Base-by-base conservation (phyloP, 164 flowering plant genomes). In the Annona cherimola region DNA sequence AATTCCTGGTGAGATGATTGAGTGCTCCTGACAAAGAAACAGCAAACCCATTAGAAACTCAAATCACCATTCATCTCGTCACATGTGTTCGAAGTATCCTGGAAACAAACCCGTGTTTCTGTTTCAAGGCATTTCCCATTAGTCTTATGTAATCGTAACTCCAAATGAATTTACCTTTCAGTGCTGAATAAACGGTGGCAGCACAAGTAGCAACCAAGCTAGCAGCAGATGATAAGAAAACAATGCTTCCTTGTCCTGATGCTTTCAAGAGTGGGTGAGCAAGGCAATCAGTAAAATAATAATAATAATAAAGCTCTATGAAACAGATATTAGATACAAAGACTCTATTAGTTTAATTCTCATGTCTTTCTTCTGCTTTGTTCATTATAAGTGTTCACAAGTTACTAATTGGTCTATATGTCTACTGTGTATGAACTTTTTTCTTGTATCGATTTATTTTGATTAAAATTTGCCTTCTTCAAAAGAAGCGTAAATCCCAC, bases 221-320 rank as follows among this genome's bases (percentile, higher is more conserved):
- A 66, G 79, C 41, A 11, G 79, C 77, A 14, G 89, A 86, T 39
- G 85, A 86, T 5, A 77, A 74, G 63, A 85, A 79, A 7, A 85
- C 83, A 59, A 85, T 75, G 71, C 74, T 83, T 61, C 84, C 90
- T n/a, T 18, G 65, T 69, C 90, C 94, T 16, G 92, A 86, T 40
- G 88, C 87, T 77, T 90, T 90, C 14, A 90, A 73, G 63, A 89
- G 86, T 67, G 92, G 91, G 76, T 90, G 77, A 12, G 92, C 86
- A 19, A 62, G 9, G 57, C 9, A 50, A 50, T 50, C 9, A 50
- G 57, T 26, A 26, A 26, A 26, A 26, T 26, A 26, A 26, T 26
- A 26, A n/a, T n/a, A n/a, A 26, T 26, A 26, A 26, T 26, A 26
- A 26, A 26, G 35, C 35, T 26, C 35, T 26, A 26, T 26, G 35